Conservation (phyloP, 2,329 filamentous ascomycete genomes). For the Diaporthe ampelina region DNA sequence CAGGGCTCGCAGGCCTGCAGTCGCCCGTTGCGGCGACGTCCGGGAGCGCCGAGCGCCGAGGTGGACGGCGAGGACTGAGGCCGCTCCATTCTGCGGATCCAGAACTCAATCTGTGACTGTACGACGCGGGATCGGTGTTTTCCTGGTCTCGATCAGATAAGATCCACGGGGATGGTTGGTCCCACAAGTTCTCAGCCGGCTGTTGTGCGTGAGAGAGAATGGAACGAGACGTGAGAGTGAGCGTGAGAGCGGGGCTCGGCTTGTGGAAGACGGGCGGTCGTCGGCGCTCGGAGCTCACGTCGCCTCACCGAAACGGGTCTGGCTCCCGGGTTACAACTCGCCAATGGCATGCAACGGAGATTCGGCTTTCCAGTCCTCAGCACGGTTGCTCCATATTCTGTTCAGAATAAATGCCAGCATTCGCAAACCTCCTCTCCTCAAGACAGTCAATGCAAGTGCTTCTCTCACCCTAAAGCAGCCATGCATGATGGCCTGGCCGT, state of each 20-base stretch:
- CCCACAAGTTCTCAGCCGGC: background rate
- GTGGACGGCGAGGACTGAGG: constrained; percentile 1
- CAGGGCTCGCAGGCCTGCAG: constrained; percentile 53
- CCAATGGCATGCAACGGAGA: too few relatives aligned
- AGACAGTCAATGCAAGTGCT: too few relatives aligned
- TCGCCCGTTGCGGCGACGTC: constrained; percentile 43
- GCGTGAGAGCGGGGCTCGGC: constrained; percentile 12
- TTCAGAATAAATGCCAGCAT: too few relatives aligned
- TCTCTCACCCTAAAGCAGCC: too few relatives aligned
- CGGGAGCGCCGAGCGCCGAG: constrained; percentile 35
- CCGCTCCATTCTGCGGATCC: background rate
- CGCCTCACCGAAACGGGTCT: background rate
- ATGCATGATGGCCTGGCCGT: too few relatives aligned
- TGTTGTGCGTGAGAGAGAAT: background rate
- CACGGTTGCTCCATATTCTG: too few relatives aligned
- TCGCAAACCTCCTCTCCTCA: too few relatives aligned
- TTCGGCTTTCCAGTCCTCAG: too few relatives aligned
- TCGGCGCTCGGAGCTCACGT: constrained; percentile 8
- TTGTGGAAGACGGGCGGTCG: fast-evolving
- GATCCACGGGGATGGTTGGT: background rate
- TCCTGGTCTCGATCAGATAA: constrained; percentile 13
- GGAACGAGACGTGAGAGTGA: background rate
- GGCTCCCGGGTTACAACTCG: background rate
- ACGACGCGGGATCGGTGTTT: background rate
- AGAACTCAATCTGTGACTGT: background rate